These are phyloP conservation scores for Astragalus membranaceus DNA, from an alignment of 306 rosid species.

Conservation along the genomic window DNA sequence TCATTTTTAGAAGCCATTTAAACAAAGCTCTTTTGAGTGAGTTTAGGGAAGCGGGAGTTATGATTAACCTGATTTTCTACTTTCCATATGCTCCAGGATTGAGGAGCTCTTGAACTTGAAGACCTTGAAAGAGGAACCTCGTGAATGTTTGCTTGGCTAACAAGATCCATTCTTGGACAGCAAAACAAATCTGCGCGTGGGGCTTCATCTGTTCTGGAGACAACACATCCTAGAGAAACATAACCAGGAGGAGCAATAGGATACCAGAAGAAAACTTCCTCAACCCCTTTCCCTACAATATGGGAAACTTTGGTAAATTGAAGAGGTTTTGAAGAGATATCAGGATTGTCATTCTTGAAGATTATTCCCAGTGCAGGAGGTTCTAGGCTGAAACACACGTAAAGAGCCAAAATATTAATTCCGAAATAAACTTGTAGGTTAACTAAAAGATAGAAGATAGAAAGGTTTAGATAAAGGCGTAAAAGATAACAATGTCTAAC, in stretches of 20 bases:
- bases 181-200: constrained; percentile 60
- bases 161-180: constrained; percentile 99
- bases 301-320: constrained; percentile 93
- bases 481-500: constrained; percentile 41
- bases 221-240: constrained; percentile 92
- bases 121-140: constrained; percentile 87
- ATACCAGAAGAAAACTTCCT: constrained; percentile 92
- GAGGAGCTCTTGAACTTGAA: constrained; percentile 67
- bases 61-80: constrained; percentile 76
- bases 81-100: constrained; percentile 98
- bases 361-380: constrained; percentile 90
- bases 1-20: constrained; percentile 1
- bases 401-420: constrained; percentile 20
- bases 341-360: constrained; percentile 76
- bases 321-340: constrained; percentile 80
- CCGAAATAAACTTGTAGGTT: neutral
- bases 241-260: constrained; percentile 98
- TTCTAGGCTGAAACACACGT: constrained; percentile 65
- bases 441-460: neutral
- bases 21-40: neutral
- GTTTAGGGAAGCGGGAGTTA: constrained; percentile 6
- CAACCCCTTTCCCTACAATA: constrained; percentile 69
- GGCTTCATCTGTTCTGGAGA: constrained; percentile 72
- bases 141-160: constrained; percentile 74
- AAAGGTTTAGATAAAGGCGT: neutral